A percentile compares a stretch with the other conserved stretches of the same genome.
Conservation (phyloP, 768 basidiomycete genomes). For the Kwoniella bestiolae region DNA sequence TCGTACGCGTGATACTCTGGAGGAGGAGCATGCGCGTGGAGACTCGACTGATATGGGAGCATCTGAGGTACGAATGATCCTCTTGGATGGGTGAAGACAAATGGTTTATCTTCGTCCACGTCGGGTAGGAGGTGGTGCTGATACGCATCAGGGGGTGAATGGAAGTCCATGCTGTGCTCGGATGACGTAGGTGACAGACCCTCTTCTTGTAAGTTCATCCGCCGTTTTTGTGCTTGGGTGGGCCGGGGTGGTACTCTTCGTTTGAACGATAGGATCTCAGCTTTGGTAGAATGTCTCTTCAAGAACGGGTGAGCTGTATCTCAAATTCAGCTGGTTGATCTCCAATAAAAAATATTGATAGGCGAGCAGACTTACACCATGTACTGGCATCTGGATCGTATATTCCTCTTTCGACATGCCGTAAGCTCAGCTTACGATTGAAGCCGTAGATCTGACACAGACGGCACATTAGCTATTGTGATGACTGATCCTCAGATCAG, state of each 20-base stretch:
- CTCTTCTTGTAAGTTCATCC: slow-evolving; percentile 18
- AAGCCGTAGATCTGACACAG: slow-evolving; percentile 85
- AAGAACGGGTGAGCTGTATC: slow-evolving; percentile 81
- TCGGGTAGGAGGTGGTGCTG: slow-evolving; percentile 35
- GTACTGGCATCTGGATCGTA: slow-evolving; percentile 95
- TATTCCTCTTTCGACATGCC: slow-evolving; percentile 85
- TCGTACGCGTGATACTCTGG: slow-evolving; percentile 8
- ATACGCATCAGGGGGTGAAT: slow-evolving; percentile 41
- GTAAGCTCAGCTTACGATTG: slow-evolving; percentile 94
- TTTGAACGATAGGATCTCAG: slow-evolving; percentile 91
- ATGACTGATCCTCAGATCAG: slow-evolving; percentile 5
- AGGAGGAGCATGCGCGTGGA: not conserved
- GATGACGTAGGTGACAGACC: slow-evolving; percentile 37
- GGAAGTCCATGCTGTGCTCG: slow-evolving; percentile 22
- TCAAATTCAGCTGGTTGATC: not conserved
- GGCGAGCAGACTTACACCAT: slow-evolving; percentile 71
- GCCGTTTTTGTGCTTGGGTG: slow-evolving; percentile 36
- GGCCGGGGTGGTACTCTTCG: slow-evolving; percentile 86
- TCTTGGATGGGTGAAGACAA: slow-evolving; percentile 3
- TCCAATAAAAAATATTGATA: too few species aligned
- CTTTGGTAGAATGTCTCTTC: slow-evolving; percentile 84
- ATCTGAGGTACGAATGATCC: not conserved
- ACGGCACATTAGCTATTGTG: not conserved
- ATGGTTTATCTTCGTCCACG: slow-evolving; percentile 24
- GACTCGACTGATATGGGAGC: not conserved